Percentiles rank a stretch among this genome's conserved stretches.
Evolutionary conservation across 2,329 filamentous ascomycete species (phyloP).

Genomic region (Fusarium tanahbumbuense): DNA sequence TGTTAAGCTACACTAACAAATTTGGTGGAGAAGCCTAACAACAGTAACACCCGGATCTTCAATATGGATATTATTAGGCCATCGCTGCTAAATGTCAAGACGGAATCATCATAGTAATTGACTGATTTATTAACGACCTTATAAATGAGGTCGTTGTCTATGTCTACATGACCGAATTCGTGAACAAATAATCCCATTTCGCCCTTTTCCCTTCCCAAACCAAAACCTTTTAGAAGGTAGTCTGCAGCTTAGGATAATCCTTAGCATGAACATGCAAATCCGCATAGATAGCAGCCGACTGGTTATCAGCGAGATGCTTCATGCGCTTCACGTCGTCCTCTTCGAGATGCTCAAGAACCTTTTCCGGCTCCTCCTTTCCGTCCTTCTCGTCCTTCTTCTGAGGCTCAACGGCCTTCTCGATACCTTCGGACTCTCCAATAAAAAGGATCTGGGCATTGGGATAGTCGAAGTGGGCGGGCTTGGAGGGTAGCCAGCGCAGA

Average conservation of each 20-base stretch:
- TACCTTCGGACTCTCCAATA: conserved; percentile 74
- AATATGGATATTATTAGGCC: too few species aligned
- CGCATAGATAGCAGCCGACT: conserved; percentile 51
- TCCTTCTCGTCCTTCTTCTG: conserved; percentile 38
- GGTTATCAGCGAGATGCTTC: conserved; percentile 59
- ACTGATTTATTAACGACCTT: background rate
- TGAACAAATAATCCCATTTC: background rate
- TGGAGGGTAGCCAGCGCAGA: conserved; percentile 78
- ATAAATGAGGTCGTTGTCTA: background rate
- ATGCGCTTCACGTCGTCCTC: conserved; percentile 79
- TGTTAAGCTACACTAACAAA: conserved; percentile 8
- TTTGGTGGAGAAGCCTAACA: conserved; percentile 21
- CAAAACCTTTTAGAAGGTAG: conserved; percentile 38
- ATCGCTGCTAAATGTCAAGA: background rate
- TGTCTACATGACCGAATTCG: background rate
- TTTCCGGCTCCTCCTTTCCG: conserved; percentile 66
- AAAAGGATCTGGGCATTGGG: conserved; percentile 81
- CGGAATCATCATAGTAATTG: too few species aligned
- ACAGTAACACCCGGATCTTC: background rate
- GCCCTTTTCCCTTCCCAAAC: background rate
- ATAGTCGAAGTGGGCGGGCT: conserved; percentile 80
- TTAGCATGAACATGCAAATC: conserved; percentile 41
- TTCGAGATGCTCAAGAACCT: conserved; percentile 80
- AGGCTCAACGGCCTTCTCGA: conserved; percentile 67
- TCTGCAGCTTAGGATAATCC: conserved; percentile 47